A percentile compares a stretch with the other conserved stretches of the same genome.
These are phyloP conservation scores for Pseudotsuga menziesii DNA, from an alignment of 75 land plant species.

Conservation along the genomic window DNA sequence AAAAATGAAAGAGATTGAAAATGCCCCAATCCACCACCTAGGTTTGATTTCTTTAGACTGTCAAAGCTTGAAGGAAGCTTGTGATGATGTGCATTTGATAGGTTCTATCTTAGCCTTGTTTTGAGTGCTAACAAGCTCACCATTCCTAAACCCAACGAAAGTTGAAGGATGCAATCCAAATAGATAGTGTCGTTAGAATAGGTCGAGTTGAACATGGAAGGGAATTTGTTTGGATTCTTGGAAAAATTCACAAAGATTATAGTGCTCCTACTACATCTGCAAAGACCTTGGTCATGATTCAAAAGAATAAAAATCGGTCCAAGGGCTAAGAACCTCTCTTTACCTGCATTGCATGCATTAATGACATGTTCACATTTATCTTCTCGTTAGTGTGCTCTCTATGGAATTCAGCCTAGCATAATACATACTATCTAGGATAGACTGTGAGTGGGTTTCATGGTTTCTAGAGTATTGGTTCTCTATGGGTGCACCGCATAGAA, in stretches of 20 bases:
- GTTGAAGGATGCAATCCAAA: slow-evolving; percentile 7
- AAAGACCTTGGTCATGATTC: slow-evolving; percentile 12
- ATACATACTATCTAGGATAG: slow-evolving; percentile 45
- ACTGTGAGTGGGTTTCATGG: slow-evolving; percentile 37
- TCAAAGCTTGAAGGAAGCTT: slow-evolving; percentile 3
- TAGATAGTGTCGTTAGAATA: neutral
- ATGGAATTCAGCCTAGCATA: slow-evolving; percentile 12
- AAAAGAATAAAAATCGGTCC: slow-evolving; percentile 3
- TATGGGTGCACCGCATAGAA: slow-evolving; percentile 25
- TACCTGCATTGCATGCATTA: neutral
- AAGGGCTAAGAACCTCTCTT: neutral
- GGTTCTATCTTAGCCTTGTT: slow-evolving; percentile 31
- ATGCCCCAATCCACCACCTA: slow-evolving; percentile 29
- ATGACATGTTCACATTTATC: slow-evolving; percentile 21
- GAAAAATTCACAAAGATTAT: neutral
- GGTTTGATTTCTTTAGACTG: slow-evolving; percentile 14
- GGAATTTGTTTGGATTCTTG: slow-evolving; percentile 14
- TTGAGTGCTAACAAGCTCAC: slow-evolving; percentile 25
- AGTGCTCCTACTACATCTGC: neutral
- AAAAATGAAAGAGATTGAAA: slow-evolving; percentile 28
- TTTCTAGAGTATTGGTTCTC: slow-evolving; percentile 27
- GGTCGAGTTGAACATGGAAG: slow-evolving; percentile 13
- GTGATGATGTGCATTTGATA: neutral
- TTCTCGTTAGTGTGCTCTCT: neutral
- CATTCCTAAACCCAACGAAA: slow-evolving; percentile 19